Percentiles rank a stretch among this genome's conserved stretches.
Conservation (phyloP, 2,329 filamentous ascomycete species). For the Cordyceps cicadae region DNA sequence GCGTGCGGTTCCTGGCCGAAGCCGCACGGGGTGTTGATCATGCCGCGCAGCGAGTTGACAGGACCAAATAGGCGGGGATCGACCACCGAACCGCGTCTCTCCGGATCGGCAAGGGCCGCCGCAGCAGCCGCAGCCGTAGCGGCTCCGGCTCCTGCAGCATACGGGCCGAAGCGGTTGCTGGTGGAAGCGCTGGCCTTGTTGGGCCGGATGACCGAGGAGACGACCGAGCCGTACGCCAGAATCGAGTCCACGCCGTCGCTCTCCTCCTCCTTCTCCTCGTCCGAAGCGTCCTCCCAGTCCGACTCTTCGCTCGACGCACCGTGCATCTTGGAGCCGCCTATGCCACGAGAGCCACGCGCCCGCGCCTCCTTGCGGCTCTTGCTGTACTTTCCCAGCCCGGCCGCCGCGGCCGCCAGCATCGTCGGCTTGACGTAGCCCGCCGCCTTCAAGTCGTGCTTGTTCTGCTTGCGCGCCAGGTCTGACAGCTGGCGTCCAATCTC, state of each 20-base stretch:
- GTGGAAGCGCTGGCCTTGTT: constrained; percentile 11
- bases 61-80: constrained; percentile 53
- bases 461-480: constrained; percentile 43
- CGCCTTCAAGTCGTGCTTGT: constrained; percentile 39
- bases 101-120: constrained; percentile 17
- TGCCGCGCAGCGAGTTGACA: constrained; percentile 50
- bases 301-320: constrained; percentile 36
- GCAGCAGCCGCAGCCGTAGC: constrained; percentile 19
- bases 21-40: constrained; percentile 46
- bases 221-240: constrained; percentile 27
- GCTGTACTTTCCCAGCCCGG: constrained; percentile 31
- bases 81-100: constrained; percentile 41
- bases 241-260: constrained; percentile 32
- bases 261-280: constrained; percentile 36
- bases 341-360: constrained; percentile 22
- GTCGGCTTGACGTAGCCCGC: constrained; percentile 24
- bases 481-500: constrained; percentile 47
- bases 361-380: constrained; percentile 26
- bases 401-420: constrained; percentile 29
- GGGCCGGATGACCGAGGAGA: constrained; percentile 20
- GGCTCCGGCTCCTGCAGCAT: constrained; percentile 21
- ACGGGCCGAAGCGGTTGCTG: constrained; percentile 22
- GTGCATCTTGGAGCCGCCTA: constrained; percentile 33
- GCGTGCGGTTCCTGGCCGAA: constrained; percentile 32
- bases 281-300: constrained; percentile 51